Base-by-base conservation (phyloP, 345 rosid genomes). In the Sisymbrium altissimum region DNA sequence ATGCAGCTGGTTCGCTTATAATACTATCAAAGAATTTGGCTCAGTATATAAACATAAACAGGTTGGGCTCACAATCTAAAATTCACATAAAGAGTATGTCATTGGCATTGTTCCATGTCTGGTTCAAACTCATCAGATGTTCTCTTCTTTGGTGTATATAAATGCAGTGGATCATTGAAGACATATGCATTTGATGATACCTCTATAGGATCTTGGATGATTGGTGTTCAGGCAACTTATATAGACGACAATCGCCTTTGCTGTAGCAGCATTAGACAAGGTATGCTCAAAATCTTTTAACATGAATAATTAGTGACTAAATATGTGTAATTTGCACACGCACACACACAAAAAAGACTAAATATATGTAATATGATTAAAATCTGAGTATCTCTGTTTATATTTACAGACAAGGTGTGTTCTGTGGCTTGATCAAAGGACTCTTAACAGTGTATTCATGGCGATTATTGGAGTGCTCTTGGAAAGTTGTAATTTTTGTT, bases 151-250 rank as follows among this genome's bases (percentile, higher is more conserved):
- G 19, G 7, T 66, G 18, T 54, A 50, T 18, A 12, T 41, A 58
- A 53, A 6, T 74, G 84, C 93, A 95, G 99, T 81, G 99, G 92
- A 75, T 89, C 94, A 8, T 84, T 95, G 80, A 92, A 92, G 89
- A 80, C 86, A 33, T 92, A 87, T 44, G 96, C 96, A 17, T 85
- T 84, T 75, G 99, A 95, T 59, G 98, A 95, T 83, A 80, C 49
- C 74, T 84, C 98, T 5, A 73, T 89, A 1, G 99, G 99, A 53
- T 95, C 99, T 62, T 95, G 98, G 99, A 89, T 95, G 96, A 90
- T 95, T 84, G 98, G 99, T 75, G 58, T 95, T 48, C 87, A 84
- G 52, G 90, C 96, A 66, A 87, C 97, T 38, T 90, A 88, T 66
- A 92, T 87, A 78, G 99, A 95, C 39, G 99, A 95, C 76, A 89